Conservation (phyloP, 129 eudicot genomes). For the Lactuca sativa region DNA sequence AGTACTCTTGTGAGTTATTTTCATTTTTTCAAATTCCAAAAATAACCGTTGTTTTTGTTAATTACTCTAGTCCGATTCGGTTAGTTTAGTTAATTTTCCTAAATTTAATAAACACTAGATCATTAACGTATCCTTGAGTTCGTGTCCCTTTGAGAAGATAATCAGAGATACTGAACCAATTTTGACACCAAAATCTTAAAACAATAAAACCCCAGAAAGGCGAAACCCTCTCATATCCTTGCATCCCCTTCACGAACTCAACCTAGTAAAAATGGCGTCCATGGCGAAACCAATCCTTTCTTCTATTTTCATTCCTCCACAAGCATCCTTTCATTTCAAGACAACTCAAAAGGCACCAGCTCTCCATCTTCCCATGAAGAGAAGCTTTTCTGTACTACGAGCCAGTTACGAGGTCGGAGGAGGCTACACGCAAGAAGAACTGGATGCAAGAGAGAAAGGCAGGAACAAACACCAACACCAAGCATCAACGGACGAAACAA, state of each 20-base stretch:
- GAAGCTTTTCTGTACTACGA: conserved; percentile 15
- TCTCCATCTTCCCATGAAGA: conserved; percentile 13
- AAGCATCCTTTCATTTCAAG: neutral
- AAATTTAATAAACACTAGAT: no score
- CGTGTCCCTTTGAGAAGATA: neutral
- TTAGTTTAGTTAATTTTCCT: no score
- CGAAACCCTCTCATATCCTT: neutral
- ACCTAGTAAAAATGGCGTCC: conserved; percentile 17
- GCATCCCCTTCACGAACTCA: neutral
- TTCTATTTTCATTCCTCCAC: conserved; percentile 2
- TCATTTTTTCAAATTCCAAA: no score
- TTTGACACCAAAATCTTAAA: conserved; percentile 11
- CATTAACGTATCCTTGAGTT: no score
- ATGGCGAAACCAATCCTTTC: conserved; percentile 29
- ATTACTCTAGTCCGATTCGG: no score
- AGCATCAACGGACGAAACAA: conserved; percentile 9
- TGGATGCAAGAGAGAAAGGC: conserved; percentile 32
- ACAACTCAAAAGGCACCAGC: conserved; percentile 19
- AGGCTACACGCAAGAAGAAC: conserved; percentile 56
- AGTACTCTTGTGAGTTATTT: no score
- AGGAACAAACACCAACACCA: conserved; percentile 10
- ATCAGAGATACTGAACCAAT: neutral
- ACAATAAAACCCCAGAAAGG: conserved; percentile 6
- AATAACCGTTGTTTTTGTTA: no score
- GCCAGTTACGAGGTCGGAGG: conserved; percentile 58